Evolutionary conservation across 2,329 filamentous ascomycete genomes (phyloP).

Genomic region (Diaporthe capsici): DNA sequence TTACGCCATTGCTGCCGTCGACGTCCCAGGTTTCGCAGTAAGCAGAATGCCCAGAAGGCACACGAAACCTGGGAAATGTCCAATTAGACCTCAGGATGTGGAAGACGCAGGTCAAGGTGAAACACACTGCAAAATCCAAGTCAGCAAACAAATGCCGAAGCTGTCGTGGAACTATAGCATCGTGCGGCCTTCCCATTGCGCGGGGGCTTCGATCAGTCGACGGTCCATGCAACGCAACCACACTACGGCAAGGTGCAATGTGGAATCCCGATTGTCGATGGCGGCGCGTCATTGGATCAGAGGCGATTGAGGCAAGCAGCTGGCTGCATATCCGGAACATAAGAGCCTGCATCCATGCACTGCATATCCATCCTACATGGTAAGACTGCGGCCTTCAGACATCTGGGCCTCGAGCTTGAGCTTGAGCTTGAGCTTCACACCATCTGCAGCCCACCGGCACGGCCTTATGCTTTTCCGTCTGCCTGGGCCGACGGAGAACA

Average conservation of each 20-base stretch:
- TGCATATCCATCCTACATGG: not conserved
- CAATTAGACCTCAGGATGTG: conserved; percentile 19
- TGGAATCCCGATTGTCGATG: conserved; percentile 16
- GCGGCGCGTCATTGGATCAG: conserved; percentile 21
- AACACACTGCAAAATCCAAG: conserved; percentile 22
- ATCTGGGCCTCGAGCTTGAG: conserved; percentile 23
- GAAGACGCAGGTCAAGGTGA: conserved; percentile 13
- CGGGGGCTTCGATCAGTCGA: conserved; percentile 19
- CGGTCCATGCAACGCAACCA: conserved; percentile 24
- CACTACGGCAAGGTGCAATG: conserved; percentile 12
- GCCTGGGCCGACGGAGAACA: not conserved
- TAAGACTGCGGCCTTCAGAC: not conserved
- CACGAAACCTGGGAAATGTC: conserved; percentile 17
- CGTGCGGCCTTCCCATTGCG: conserved; percentile 1
- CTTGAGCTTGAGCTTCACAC: conserved; percentile 16
- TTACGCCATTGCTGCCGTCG: conserved; percentile 7
- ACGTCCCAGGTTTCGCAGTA: not conserved
- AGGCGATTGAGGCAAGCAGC: conserved; percentile 9
- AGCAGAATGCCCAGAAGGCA: conserved; percentile 24
- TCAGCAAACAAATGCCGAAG: conserved; percentile 32
- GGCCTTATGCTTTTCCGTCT: conserved; percentile 20
- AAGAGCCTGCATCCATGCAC: conserved; percentile 24
- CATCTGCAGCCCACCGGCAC: conserved; percentile 4
- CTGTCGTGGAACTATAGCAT: conserved; percentile 21
- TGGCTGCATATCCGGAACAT: conserved; percentile 24